These are phyloP conservation scores for Cladochytrium replicatum DNA, from an alignment of 192 early-diverging fungal genomes.

Conservation along the genomic window DNA sequence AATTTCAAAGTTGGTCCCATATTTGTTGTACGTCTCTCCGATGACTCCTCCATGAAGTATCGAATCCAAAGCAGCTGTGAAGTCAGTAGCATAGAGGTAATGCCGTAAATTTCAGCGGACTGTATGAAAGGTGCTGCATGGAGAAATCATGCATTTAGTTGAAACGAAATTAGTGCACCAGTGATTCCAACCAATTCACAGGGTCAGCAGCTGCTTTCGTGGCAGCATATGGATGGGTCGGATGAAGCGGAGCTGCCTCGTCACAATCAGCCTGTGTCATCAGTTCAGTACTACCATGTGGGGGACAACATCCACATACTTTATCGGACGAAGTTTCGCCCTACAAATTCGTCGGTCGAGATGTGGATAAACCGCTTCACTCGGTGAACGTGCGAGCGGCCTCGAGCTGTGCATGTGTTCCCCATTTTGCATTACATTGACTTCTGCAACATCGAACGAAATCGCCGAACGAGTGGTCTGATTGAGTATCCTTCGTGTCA, in stretches of 20 bases:
- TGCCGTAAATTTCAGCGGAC: constrained; percentile 59
- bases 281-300: background rate
- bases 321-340: constrained; percentile 53
- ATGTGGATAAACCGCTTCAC: constrained; percentile 64
- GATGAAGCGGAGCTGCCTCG: constrained; percentile 54
- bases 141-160: too few relatives aligned
- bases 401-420: constrained; percentile 72
- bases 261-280: constrained; percentile 42
- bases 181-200: too few relatives aligned
- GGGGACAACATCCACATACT: constrained; percentile 6
- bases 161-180: too few relatives aligned
- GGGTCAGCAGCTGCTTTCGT: constrained; percentile 78
- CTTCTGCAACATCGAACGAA: constrained; percentile 67
- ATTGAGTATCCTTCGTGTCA: background rate
- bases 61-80: constrained; percentile 54
- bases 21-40: constrained; percentile 76
- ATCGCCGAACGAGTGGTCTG: constrained; percentile 72
- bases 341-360: constrained; percentile 74
- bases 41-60: constrained; percentile 55
- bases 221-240: constrained; percentile 72
- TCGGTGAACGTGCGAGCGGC: constrained; percentile 41
- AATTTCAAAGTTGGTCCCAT: constrained; percentile 58
- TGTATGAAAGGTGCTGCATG: constrained; percentile 55
- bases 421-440: constrained; percentile 74
- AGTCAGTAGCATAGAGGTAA: constrained; percentile 65